These are phyloP conservation scores for Fusarium annulatum DNA, from an alignment of 2,329 filamentous ascomycete species.

Conservation along the genomic window DNA sequence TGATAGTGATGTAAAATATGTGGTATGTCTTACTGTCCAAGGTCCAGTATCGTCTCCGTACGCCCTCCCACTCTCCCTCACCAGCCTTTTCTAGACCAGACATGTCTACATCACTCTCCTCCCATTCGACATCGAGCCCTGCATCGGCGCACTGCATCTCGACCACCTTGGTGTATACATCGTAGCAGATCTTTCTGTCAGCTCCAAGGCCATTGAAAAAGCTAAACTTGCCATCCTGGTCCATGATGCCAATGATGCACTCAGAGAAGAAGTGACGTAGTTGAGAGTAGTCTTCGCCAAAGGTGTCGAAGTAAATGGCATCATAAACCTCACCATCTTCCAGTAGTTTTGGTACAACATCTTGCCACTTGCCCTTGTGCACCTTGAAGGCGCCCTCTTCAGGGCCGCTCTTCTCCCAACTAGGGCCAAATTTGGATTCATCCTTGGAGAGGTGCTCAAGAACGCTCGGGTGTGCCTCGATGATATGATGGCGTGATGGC, in stretches of 20 bases:
- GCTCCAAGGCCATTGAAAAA: conserved; percentile 94
- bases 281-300: conserved; percentile 91
- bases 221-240: conserved; percentile 78
- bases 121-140: conserved; percentile 90
- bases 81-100: conserved; percentile 71
- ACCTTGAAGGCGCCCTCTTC: conserved; percentile 77
- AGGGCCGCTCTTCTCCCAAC: conserved; percentile 66
- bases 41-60: conserved; percentile 90
- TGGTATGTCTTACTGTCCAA: conserved; percentile 69
- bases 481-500: conserved; percentile 80
- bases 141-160: conserved; percentile 92
- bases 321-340: conserved; percentile 79
- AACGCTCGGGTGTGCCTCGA: conserved; percentile 86
- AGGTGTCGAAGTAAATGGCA: conserved; percentile 97
- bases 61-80: conserved; percentile 85
- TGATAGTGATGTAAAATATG: neutral
- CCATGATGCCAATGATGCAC: conserved; percentile 82
- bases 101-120: conserved; percentile 78
- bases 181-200: conserved; percentile 92
- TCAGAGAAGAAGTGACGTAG: conserved; percentile 90
- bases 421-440: conserved; percentile 62
- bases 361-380: conserved; percentile 80
- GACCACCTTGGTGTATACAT: conserved; percentile 92
- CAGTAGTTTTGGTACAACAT: conserved; percentile 76
- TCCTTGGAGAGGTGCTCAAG: conserved; percentile 68